phyloP scores from a whole-genome alignment of 805 yeast species.

The Priceomyces fermenticarens region DNA sequence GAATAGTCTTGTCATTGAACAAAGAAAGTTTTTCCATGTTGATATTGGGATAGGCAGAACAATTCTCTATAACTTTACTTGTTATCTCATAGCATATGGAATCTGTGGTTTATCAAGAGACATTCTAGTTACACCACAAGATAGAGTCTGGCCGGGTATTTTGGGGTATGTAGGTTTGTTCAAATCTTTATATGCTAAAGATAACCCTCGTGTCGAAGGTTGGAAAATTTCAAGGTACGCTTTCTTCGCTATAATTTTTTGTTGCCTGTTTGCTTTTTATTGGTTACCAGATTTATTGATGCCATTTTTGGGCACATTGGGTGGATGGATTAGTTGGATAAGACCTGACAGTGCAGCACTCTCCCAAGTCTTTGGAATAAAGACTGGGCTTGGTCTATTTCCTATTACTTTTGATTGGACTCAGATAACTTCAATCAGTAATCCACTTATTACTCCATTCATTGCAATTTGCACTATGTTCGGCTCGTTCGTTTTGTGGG shows the following conservation, averaged over 20 bases:
- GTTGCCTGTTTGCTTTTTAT: constrained; percentile 17
- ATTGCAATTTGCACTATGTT: constrained; percentile 10
- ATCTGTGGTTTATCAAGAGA: constrained; percentile 50
- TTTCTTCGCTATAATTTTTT: constrained; percentile 14
- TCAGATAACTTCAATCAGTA: constrained; percentile 30
- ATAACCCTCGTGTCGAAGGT: constrained; percentile 3
- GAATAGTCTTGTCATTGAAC: constrained; percentile 8
- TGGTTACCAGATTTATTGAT: constrained; percentile 36
- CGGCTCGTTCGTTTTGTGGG: constrained; percentile 11
- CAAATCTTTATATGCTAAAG: constrained; percentile 12
- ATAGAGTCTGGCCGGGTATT: constrained; percentile 71
- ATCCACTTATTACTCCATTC: constrained; percentile 13
- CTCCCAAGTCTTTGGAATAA: constrained; percentile 62
- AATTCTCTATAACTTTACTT: constrained; percentile 9
- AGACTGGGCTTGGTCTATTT: constrained; percentile 59
- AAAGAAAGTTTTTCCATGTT: constrained; percentile 9
- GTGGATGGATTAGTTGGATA: constrained; percentile 65
- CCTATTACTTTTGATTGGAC: constrained; percentile 64
- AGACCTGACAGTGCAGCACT: constrained; percentile 56
- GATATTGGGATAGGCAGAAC: constrained; percentile 9
- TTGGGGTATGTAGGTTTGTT: constrained; percentile 57
- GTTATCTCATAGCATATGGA: constrained; percentile 7
- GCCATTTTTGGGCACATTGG: constrained; percentile 54
- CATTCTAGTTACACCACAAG: constrained; percentile 58
- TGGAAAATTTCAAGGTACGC: constrained; percentile 10